Evolutionary conservation across 2,329 filamentous ascomycete genomes (phyloP).

Genomic region (Arthrobotrys megalospora): DNA sequence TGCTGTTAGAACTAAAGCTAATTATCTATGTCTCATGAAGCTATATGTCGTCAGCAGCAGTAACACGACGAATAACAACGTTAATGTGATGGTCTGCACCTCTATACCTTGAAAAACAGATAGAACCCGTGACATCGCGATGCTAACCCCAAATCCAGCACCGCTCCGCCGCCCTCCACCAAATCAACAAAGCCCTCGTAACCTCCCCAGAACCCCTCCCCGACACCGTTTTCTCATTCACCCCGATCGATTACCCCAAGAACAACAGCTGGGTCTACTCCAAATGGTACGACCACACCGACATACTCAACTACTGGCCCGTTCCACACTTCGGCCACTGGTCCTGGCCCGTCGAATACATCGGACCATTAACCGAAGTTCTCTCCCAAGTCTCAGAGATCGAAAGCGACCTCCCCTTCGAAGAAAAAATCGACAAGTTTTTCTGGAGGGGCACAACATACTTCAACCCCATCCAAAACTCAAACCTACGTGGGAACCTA

Average conservation of each 20-base stretch:
- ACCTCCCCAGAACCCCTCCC: slow-evolving; percentile 54
- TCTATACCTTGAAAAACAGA: neutral
- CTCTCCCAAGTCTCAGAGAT: slow-evolving; percentile 33
- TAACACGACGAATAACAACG: slow-evolving; percentile 50
- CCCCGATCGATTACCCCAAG: slow-evolving; percentile 55
- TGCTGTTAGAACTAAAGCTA: neutral
- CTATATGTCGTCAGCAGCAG: slow-evolving; percentile 49
- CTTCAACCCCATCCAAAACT: slow-evolving; percentile 70
- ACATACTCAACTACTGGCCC: slow-evolving; percentile 53
- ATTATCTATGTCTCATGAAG: slow-evolving; percentile 18
- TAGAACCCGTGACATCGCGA: neutral
- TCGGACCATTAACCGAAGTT: slow-evolving; percentile 49
- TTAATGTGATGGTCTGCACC: slow-evolving; percentile 46
- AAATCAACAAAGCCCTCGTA: slow-evolving; percentile 47
- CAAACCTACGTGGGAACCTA: slow-evolving; percentile 68
- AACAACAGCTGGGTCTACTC: slow-evolving; percentile 59
- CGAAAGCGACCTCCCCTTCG: slow-evolving; percentile 63
- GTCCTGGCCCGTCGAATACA: slow-evolving; percentile 56
- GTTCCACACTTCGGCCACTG: slow-evolving; percentile 60
- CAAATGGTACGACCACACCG: slow-evolving; percentile 60
- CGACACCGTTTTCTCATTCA: slow-evolving; percentile 58
- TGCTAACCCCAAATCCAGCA: slow-evolving; percentile 23
- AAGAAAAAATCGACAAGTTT: slow-evolving; percentile 65
- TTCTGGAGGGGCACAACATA: slow-evolving; percentile 70
- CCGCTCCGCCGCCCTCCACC: slow-evolving; percentile 52